Base-by-base conservation (phyloP, 805 yeast species). In the Priceomyces melissophilus region DNA sequence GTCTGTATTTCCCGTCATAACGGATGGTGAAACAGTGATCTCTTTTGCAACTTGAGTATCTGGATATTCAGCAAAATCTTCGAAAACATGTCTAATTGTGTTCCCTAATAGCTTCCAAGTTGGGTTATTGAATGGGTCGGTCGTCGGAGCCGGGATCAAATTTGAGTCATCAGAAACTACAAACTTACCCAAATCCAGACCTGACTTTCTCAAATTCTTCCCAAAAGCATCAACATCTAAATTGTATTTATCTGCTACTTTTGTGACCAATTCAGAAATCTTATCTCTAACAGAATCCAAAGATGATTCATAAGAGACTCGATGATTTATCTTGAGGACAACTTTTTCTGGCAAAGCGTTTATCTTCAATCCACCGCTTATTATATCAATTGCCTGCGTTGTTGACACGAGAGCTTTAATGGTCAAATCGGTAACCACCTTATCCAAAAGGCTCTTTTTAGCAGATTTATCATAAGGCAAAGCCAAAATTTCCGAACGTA, bases 331-430 rank as follows among this genome's bases (percentile, higher is more conserved):
- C 28, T 71, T 54, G 32, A 80, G 66, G 25, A 62, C 58, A 3
- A 77, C 77, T 17, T 68, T 60, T 55, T 85, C 91, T 2, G 95
- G 95, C 35, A 86, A 63, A 1, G 93, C 89, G 54, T 86, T 86
- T 17, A 82, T 71, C 61, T 86, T 86, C 43, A 80, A 74, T 33
- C 95, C 95, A 23, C 93, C 93, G 10, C 62, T 54, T 44, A 87
- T 69, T 16, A 82, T 71, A 52, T 83, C 88, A 35, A 76, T 70
- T 0, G 91, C 84, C 59, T 80, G 87, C 3, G 87, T 73, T 0
- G 91, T 84, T 39, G 72, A 66, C 16, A 82, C 61, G 38, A 75
- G 56, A 46, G 72, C 77, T 42, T 67, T 60, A 29, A 49, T 42
- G 9, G 40, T 14, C 37, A 48, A 43, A n/a, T 43, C 58, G 30